These are phyloP conservation scores for Anthoceros angustus DNA, from an alignment of 225 moss, liverwort and hornwort species.

Conservation along the genomic window DNA sequence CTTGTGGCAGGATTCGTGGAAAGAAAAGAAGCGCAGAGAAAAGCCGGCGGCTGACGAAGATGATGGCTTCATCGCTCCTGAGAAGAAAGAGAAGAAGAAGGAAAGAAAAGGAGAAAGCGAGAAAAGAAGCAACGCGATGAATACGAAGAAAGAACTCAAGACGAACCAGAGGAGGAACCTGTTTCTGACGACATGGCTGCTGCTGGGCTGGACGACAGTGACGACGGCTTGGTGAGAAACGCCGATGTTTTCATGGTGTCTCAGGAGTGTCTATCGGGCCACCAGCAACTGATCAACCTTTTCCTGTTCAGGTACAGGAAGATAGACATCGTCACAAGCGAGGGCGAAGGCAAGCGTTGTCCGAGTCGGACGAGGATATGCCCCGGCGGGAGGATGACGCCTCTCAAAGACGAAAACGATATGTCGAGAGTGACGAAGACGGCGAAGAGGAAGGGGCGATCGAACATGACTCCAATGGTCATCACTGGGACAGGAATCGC, in stretches of 20 bases:
- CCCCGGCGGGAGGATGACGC: background rate
- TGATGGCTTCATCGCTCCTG: background rate
- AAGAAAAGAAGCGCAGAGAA: background rate
- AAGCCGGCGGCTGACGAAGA: background rate
- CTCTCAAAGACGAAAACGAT: background rate
- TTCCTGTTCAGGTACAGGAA: background rate
- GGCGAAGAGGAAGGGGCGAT: background rate
- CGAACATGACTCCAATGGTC: too few species aligned
- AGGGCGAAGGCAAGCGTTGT: background rate
- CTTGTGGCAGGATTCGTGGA: background rate
- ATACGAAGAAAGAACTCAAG: background rate
- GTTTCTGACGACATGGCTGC: background rate
- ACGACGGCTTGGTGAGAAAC: background rate
- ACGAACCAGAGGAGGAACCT: background rate
- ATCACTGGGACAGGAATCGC: too few species aligned
- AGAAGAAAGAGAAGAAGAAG: constrained; percentile 3
- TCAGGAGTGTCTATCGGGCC: too few species aligned
- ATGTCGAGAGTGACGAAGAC: background rate
- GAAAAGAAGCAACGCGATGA: background rate
- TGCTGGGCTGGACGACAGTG: background rate
- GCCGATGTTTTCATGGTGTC: background rate
- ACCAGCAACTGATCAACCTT: background rate
- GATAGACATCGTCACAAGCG: background rate
- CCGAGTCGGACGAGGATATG: background rate
- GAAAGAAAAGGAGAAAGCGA: constrained; percentile 1